Evolutionary conservation across 2,329 filamentous ascomycete species (phyloP).

Genomic region (Trichoderma gracile): DNA sequence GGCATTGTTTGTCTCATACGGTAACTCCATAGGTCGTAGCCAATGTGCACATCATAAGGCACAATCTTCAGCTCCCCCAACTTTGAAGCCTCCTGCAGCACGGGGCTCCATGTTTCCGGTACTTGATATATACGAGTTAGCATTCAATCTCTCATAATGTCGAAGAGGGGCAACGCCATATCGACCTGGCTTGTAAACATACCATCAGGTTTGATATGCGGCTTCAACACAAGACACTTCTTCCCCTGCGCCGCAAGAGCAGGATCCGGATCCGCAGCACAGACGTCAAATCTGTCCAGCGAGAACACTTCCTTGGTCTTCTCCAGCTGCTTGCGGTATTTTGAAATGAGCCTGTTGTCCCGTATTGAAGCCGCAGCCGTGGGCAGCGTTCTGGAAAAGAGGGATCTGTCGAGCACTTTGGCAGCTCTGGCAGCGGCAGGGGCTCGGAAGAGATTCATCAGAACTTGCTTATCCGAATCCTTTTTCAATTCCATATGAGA

Average conservation of each 20-base stretch:
- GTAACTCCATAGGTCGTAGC: constrained; percentile 86
- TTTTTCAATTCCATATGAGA: constrained; percentile 29
- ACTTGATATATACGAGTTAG: constrained; percentile 32
- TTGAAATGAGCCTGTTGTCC: constrained; percentile 73
- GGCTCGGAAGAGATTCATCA: constrained; percentile 69
- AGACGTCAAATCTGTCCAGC: constrained; percentile 62
- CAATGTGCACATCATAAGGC: constrained; percentile 72
- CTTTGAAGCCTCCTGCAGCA: constrained; percentile 67
- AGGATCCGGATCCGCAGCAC: constrained; percentile 63
- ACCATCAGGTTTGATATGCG: constrained; percentile 49
- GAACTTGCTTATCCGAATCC: constrained; percentile 41
- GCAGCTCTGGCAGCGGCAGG: constrained; percentile 74
- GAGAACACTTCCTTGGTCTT: constrained; percentile 66
- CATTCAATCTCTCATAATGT: neutral
- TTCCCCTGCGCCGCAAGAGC: constrained; percentile 54
- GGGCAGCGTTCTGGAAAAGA: constrained; percentile 76
- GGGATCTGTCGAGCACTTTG: constrained; percentile 75
- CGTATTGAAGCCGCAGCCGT: constrained; percentile 76
- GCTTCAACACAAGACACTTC: constrained; percentile 63
- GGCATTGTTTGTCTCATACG: constrained; percentile 45
- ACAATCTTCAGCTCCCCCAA: constrained; percentile 68
- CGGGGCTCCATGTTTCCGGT: constrained; percentile 73
- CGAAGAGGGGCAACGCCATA: neutral
- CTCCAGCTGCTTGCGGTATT: constrained; percentile 66
- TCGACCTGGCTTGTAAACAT: neutral